Evolutionary conservation across 768 basidiomycete genomes (phyloP).

Genomic region (Xerocomus potaroensis): DNA sequence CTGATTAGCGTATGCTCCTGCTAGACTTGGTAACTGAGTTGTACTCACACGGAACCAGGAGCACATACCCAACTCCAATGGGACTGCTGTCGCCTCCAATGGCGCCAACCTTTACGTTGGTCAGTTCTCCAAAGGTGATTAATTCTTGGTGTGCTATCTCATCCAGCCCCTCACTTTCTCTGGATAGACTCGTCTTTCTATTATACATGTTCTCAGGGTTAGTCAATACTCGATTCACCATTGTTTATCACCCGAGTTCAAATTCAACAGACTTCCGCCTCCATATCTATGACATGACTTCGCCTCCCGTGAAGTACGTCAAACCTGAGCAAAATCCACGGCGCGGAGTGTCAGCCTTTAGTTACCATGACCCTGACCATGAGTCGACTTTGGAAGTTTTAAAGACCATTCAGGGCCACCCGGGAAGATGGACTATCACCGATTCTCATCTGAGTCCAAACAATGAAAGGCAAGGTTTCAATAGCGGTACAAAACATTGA

Average conservation of each 20-base stretch:
- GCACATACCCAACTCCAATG: constrained; percentile 73
- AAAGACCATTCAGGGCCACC: constrained; percentile 69
- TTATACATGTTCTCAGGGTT: constrained; percentile 88
- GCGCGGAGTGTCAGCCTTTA: constrained; percentile 15
- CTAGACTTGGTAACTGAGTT: neutral
- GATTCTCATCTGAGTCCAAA: constrained; percentile 89
- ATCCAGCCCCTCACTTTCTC: neutral
- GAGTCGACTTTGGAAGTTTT: constrained; percentile 44
- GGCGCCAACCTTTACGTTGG: constrained; percentile 77
- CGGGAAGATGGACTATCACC: constrained; percentile 90
- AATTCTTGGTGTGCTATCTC: neutral
- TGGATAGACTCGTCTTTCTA: constrained; percentile 79
- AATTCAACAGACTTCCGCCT: constrained; percentile 70
- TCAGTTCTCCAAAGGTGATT: constrained; percentile 70
- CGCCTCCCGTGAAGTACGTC: constrained; percentile 34
- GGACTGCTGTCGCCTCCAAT: constrained; percentile 74
- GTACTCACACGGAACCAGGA: constrained; percentile 39
- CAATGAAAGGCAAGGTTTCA: constrained; percentile 63
- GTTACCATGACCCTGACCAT: constrained; percentile 39
- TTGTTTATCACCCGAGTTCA: neutral
- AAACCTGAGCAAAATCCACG: constrained; percentile 12
- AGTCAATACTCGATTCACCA: constrained; percentile 2
- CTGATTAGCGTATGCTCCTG: constrained; percentile 44
- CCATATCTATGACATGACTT: constrained; percentile 80
- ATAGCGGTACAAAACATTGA: constrained; percentile 49